Evolutionary conservation across 1,284 basidiomycete genomes (phyloP).

Genomic region (Ceratobasidium sp.): DNA sequence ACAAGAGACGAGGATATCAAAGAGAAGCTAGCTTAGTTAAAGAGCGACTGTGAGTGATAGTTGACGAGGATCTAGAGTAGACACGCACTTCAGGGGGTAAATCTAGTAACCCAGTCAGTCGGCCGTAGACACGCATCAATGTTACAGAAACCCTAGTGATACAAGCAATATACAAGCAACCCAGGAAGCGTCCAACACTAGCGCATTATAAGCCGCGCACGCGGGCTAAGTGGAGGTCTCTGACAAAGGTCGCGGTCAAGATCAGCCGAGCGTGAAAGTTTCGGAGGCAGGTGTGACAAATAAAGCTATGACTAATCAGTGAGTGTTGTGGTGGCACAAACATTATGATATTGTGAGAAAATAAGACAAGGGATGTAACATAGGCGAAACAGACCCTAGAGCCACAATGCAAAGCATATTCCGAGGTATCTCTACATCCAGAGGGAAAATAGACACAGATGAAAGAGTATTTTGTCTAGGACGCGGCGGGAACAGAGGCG

Average conservation of each 20-base stretch:
- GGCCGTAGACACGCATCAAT: neutral
- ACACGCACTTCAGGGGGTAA: conserved; percentile 35
- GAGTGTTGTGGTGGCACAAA: neutral
- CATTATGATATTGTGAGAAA: conserved; percentile 16
- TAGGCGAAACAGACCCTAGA: conserved; percentile 21
- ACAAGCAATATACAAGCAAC: conserved; percentile 23
- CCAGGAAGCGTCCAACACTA: neutral
- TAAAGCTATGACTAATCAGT: conserved; percentile 31
- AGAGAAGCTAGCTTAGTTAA: conserved; percentile 30
- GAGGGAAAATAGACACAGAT: neutral
- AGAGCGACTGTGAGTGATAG: conserved; percentile 5
- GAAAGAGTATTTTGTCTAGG: conserved; percentile 1
- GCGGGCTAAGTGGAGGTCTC: neutral
- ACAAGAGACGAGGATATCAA: conserved; percentile 28
- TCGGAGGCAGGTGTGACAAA: neutral
- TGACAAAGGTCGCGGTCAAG: conserved; percentile 7
- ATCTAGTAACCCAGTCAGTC: conserved; percentile 35
- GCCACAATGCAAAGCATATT: conserved; percentile 10
- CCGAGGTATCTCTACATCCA: conserved; percentile 34
- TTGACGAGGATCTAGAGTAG: neutral
- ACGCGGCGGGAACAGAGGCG: conserved; percentile 81
- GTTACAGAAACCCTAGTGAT: neutral
- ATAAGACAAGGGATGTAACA: conserved; percentile 29
- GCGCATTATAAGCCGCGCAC: conserved; percentile 11
- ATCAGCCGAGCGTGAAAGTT: conserved; percentile 1